Evolutionary conservation across 352 stramenopile species (phyloP), one percentile per base, ranked within the genome.

Genomic region (Globisporangium cylindrosporum): DNA sequence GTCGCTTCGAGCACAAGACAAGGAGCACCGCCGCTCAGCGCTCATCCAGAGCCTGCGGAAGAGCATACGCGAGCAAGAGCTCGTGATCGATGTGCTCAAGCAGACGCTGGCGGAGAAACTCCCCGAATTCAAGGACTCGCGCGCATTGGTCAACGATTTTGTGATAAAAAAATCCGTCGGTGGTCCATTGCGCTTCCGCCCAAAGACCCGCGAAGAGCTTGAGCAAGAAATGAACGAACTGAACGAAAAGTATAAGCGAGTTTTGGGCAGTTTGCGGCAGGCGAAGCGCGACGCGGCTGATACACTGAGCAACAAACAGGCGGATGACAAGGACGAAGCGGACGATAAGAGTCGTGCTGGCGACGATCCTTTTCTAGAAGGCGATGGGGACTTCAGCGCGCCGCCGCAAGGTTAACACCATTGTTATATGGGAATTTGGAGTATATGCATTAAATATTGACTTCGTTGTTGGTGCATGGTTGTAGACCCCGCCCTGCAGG

Each of bases 81-180:
- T 97, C 22, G 58, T 95, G 0, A 84, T 93, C 22, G 89, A 96
- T 46, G 84, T 96, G 36, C 69, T 97, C 29, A 97, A 97, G 62
- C 80, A 91, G 60, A 79, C 81, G 10, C 71, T 93, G 0, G 70
- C 78, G 46, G 81, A 90, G 54, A 93, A 93, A 49, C 66, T 75
- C 1, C 73, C 78, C 0, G 84, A 91, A 69, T 93, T 93, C 56
- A 72, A 89, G 36, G 76, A 88, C 25, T 89, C 79, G 1, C 62
- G 76, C 8, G 79, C 79, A 6, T 64, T 86, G 22, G 86, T 95
- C 0, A 96, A 97, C 63, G 87, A 96, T n/a, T 93, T 94, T 25
- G 77, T 97, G 20, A 72, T 94, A 9, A 91, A 93, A 54, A 94
- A 94, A 67, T 77, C 81, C 6, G 70, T 93, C 12, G 88, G 91